Evolutionary conservation across 2,329 filamentous ascomycete genomes (phyloP).

Genomic region (Mycosphaerella sp.): DNA sequence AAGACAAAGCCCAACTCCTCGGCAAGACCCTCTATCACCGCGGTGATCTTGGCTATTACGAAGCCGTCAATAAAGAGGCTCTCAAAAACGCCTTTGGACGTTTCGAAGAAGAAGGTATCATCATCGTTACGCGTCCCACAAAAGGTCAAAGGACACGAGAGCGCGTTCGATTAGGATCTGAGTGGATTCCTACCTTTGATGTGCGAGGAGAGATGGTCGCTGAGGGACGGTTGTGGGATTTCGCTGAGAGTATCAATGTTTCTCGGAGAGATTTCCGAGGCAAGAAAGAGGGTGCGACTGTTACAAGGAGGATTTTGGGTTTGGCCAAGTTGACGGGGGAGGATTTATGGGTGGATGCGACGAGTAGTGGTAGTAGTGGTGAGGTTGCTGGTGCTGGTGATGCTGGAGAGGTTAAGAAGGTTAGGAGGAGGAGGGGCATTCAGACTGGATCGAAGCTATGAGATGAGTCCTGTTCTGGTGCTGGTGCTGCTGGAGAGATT

Average conservation of each 20-base stretch:
- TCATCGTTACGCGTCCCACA: slow-evolving; percentile 60
- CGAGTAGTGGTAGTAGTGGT: slow-evolving; percentile 15
- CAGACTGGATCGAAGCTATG: slow-evolving; percentile 23
- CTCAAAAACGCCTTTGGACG: slow-evolving; percentile 86
- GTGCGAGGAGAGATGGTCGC: slow-evolving; percentile 57
- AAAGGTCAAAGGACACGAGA: slow-evolving; percentile 50
- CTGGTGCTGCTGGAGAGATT: slow-evolving; percentile 23
- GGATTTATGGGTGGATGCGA: slow-evolving; percentile 57
- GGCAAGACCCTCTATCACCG: slow-evolving; percentile 98
- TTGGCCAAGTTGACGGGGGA: slow-evolving; percentile 69
- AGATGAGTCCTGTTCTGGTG: slow-evolving; percentile 9
- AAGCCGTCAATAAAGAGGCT: slow-evolving; percentile 97
- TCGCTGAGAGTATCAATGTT: slow-evolving; percentile 79
- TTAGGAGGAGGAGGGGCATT: slow-evolving; percentile 33
- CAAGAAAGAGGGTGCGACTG: slow-evolving; percentile 95
- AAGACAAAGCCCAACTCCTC: slow-evolving; percentile 68
- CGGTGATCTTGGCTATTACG: slow-evolving; percentile 93
- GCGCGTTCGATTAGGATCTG: slow-evolving; percentile 57
- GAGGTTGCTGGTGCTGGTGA: slow-evolving; percentile 15
- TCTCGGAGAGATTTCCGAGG: slow-evolving; percentile 67
- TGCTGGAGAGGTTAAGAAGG: slow-evolving; percentile 27
- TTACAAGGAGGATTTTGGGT: slow-evolving; percentile 71
- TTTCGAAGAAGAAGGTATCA: slow-evolving; percentile 85
- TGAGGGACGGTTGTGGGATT: slow-evolving; percentile 78
- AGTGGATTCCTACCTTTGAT: slow-evolving; percentile 57